phyloP scores from a whole-genome alignment of 352 stramenopile genomes.

The Phytophthora hibernalis region DNA sequence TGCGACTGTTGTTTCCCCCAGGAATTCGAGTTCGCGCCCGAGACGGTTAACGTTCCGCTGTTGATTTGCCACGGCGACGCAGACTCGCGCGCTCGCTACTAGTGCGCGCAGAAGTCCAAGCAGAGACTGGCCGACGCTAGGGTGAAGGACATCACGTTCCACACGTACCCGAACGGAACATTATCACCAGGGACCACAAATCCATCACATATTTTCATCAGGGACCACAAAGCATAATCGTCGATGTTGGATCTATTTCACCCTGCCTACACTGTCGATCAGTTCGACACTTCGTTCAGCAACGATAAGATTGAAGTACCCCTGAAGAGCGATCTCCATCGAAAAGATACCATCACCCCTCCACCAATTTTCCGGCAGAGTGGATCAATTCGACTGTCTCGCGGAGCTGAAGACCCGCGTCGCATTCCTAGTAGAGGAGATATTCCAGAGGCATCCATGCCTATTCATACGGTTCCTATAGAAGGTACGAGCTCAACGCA shows the following conservation, averaged over 20 bases:
- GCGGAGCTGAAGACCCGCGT: no score
- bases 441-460: no score
- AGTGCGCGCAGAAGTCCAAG: slow-evolving; percentile 52
- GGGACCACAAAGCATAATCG: background rate
- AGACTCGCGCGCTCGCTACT: slow-evolving; percentile 58
- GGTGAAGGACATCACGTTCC: slow-evolving; percentile 68
- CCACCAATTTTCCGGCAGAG: no score
- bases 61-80: slow-evolving; percentile 76
- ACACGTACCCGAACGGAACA: slow-evolving; percentile 59
- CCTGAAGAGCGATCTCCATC: background rate
- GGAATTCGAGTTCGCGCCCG: slow-evolving; percentile 52
- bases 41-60: slow-evolving; percentile 59
- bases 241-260: background rate
- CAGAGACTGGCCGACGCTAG: slow-evolving; percentile 47
- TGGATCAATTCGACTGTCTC: no score
- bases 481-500: no score
- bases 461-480: no score
- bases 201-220: background rate
- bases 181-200: background rate
- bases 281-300: background rate
- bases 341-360: background rate
- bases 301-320: background rate
- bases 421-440: no score
- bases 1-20: no score
- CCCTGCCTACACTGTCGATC: background rate